phyloP scores from a whole-genome alignment of 495 filamentous ascomycete species.

The Margaritispora aquatica region DNA sequence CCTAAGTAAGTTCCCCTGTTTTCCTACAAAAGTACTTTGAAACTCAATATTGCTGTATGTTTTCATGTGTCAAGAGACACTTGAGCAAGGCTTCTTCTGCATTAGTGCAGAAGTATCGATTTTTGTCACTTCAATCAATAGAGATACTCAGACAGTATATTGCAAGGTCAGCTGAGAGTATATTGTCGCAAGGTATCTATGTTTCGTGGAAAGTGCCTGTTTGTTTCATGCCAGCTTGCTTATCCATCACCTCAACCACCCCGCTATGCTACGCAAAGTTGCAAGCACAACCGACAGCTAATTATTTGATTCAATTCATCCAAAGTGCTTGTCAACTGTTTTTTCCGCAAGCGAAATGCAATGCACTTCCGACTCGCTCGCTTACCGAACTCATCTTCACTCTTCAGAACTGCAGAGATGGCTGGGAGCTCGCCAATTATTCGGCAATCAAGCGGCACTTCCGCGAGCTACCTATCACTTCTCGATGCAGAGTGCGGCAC shows the following conservation, averaged over 20 bases:
- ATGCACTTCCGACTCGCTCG: background rate
- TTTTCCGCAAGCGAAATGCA: background rate
- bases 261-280: too few relatives aligned
- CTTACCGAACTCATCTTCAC: background rate
- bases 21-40: background rate
- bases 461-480: background rate
- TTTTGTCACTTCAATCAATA: too few relatives aligned
- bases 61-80: background rate
- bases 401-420: background rate
- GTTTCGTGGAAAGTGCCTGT: background rate
- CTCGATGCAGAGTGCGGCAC: background rate
- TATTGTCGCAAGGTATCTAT: background rate
- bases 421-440: background rate
- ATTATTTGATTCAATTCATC: background rate
- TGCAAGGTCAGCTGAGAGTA: background rate
- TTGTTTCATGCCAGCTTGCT: background rate
- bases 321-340: background rate
- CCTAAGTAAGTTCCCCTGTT: background rate
- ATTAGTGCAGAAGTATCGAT: background rate
- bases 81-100: background rate
- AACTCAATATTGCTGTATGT: background rate
- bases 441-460: background rate
- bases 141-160: background rate
- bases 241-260: background rate
- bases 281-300: background rate